phyloP scores from a whole-genome alignment of 768 basidiomycete genomes.

The Phanerochaete carnosa region DNA sequence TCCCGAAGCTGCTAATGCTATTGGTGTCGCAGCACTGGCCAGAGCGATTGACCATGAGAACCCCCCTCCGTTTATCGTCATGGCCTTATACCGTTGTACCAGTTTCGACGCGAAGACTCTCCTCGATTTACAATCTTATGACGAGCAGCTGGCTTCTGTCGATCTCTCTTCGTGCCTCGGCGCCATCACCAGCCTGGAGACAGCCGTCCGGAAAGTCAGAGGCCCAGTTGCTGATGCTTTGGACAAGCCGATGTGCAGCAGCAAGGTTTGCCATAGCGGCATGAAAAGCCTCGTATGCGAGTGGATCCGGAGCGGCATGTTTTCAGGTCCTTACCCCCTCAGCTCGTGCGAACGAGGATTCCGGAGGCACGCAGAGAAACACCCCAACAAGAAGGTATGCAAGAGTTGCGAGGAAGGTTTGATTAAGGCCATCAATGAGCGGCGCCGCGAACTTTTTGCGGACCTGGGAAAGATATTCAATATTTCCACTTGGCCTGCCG shows the following conservation, averaged over 20 bases:
- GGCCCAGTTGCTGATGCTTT: background rate
- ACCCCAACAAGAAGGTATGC: background rate
- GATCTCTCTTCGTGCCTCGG: background rate
- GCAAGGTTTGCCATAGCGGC: too few relatives aligned
- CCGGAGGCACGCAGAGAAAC: background rate
- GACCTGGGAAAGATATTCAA: background rate
- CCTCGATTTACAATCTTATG: background rate
- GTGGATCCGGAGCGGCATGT: too few relatives aligned
- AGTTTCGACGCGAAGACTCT: background rate
- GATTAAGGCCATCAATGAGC: background rate
- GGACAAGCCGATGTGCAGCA: background rate
- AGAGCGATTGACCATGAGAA: background rate
- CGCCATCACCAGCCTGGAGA: background rate
- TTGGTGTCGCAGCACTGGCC: background rate
- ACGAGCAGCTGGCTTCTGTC: background rate
- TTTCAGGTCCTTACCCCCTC: background rate
- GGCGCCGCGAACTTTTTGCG: background rate
- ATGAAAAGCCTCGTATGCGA: too few relatives aligned
- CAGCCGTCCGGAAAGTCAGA: background rate
- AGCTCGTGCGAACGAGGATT: background rate
- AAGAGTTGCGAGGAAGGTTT: background rate
- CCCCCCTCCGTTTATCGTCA: background rate
- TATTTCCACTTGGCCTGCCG: background rate
- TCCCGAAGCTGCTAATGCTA: background rate
- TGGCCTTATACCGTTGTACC: background rate